phyloP scores from a whole-genome alignment of 75 land plant species.

The Cupressus sempervirens region DNA sequence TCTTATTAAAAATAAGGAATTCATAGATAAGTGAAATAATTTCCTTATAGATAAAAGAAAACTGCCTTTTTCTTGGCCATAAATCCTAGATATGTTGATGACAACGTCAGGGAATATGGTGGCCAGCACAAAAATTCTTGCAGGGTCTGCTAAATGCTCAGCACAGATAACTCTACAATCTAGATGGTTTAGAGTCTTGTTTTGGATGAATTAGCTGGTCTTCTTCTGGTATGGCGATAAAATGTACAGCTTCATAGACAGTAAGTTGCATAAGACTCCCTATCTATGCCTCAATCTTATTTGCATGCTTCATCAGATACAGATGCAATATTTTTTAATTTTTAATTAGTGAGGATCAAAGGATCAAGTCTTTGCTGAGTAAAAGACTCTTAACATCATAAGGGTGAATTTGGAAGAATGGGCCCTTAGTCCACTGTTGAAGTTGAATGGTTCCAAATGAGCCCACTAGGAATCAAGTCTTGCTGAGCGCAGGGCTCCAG shows the following conservation, averaged over 20 bases:
- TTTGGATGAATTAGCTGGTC: not conserved
- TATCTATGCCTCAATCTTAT: not conserved
- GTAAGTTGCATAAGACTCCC: not conserved
- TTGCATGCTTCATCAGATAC: not conserved
- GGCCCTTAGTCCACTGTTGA: no score
- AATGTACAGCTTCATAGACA: not conserved
- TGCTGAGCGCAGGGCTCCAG: no score
- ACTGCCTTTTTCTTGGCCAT: not conserved
- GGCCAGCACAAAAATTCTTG: not conserved
- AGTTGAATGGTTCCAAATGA: no score
- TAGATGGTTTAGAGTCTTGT: not conserved
- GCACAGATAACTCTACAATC: not conserved
- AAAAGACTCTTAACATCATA: no score
- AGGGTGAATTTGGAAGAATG: no score
- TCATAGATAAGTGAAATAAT: not conserved
- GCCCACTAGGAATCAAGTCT: no score
- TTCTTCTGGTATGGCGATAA: not conserved
- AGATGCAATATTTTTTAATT: not conserved
- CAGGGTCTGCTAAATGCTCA: not conserved
- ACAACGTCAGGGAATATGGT: not conserved
- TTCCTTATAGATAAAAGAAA: not conserved
- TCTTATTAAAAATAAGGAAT: not conserved
- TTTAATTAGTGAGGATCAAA: not conserved
- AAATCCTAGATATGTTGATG: not conserved
- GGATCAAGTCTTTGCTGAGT: no score